Evolutionary conservation across 352 stramenopile species (phyloP).

Genomic region (Phytophthora litchii): DNA sequence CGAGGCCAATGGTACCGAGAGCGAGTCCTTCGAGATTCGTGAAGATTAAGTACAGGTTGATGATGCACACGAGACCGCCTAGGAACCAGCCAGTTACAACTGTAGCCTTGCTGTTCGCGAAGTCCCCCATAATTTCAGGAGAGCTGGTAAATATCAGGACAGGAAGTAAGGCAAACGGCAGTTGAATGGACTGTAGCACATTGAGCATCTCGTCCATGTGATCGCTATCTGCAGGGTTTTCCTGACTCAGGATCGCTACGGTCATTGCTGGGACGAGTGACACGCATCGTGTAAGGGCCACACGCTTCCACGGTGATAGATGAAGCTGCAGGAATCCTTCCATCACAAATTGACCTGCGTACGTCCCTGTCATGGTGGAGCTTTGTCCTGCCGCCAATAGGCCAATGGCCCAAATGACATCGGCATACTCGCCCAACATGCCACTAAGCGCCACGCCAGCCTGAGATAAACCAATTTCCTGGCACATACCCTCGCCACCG

Average conservation of each 20-base stretch:
- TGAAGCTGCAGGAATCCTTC: constrained; percentile 95
- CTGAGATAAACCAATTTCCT: constrained; percentile 89
- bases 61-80: constrained; percentile 64
- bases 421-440: constrained; percentile 82
- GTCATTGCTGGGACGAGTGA: constrained; percentile 89
- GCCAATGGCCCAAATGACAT: constrained; percentile 94
- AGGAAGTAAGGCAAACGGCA: constrained; percentile 92
- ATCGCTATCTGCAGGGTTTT: constrained; percentile 83
- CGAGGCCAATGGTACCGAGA: constrained; percentile 41
- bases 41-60: constrained; percentile 82
- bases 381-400: constrained; percentile 94
- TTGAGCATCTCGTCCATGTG: constrained; percentile 92
- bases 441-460: constrained; percentile 80
- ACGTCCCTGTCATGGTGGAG: constrained; percentile 97
- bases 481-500: constrained; percentile 71
- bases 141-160: constrained; percentile 90
- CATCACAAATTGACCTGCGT: constrained; percentile 97
- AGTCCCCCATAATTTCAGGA: constrained; percentile 80
- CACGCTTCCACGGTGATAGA: constrained; percentile 84
- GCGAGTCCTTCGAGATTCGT: constrained; percentile 63
- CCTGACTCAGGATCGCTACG: constrained; percentile 87
- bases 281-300: constrained; percentile 89
- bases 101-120: constrained; percentile 56
- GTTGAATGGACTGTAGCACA: constrained; percentile 92
- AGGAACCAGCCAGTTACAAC: constrained; percentile 63